These are phyloP conservation scores for Elaeagnus macrophylla DNA, from an alignment of 306 rosid species.

Conservation along the genomic window DNA sequence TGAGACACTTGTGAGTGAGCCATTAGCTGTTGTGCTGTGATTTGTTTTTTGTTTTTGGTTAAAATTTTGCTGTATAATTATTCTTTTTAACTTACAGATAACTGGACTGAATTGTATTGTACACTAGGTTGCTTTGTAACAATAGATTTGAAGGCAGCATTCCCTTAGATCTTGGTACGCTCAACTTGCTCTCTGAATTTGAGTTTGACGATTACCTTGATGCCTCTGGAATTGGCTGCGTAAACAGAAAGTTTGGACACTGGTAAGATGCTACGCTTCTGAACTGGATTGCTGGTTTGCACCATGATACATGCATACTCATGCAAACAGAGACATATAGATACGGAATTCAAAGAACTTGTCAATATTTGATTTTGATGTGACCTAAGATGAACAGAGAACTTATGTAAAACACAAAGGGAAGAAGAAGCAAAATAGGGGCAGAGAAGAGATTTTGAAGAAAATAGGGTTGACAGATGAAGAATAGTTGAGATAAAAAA, in stretches of 20 bases:
- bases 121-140: slow-evolving; percentile 49
- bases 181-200: slow-evolving; percentile 31
- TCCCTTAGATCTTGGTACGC: slow-evolving; percentile 32
- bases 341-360: no score
- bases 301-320: not conserved
- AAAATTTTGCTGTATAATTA: no score
- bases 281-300: not conserved
- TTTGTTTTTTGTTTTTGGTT: not conserved
- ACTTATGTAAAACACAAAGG: no score
- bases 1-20: slow-evolving; percentile 58
- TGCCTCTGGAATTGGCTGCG: slow-evolving; percentile 27
- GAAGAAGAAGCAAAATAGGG: no score
- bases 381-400: no score
- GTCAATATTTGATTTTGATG: no score
- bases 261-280: slow-evolving; percentile 27
- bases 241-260: slow-evolving; percentile 61
- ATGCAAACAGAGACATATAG: not conserved
- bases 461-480: no score
- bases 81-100: slow-evolving; percentile 1
- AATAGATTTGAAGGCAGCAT: slow-evolving; percentile 47
- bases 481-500: no score
- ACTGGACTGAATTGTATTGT: slow-evolving; percentile 19
- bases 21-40: slow-evolving; percentile 3
- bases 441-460: no score
- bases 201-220: slow-evolving; percentile 36